A percentile compares a stretch with the other conserved stretches of the same genome.
These are phyloP conservation scores for Phytophthora pistaciae DNA, from an alignment of 352 stramenopile genomes.

Conservation along the genomic window DNA sequence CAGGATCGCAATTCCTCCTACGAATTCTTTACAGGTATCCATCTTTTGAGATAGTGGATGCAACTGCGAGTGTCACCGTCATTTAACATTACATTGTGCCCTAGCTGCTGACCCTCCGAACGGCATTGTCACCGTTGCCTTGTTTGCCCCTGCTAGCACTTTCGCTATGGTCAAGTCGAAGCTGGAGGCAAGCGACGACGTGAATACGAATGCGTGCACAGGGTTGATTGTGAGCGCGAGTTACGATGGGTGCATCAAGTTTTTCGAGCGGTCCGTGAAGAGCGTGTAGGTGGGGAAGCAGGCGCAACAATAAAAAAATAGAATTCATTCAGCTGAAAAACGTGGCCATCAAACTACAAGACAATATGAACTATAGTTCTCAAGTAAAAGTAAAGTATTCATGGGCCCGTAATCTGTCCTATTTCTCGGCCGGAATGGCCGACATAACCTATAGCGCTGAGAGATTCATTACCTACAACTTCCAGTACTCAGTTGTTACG, in stretches of 20 bases:
- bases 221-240: constrained; percentile 84
- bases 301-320: neutral
- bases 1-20: constrained; percentile 85
- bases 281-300: constrained; percentile 29
- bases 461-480: too few relatives aligned
- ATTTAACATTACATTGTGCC: neutral
- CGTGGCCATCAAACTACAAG: constrained; percentile 8
- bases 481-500: too few relatives aligned
- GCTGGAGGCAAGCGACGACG: constrained; percentile 65
- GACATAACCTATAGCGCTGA: too few relatives aligned
- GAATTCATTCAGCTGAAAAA: constrained; percentile 8
- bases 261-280: constrained; percentile 68
- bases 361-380: constrained; percentile 8
- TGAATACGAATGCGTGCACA: constrained; percentile 76
- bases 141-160: constrained; percentile 84
- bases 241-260: constrained; percentile 89
- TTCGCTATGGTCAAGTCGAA: constrained; percentile 86
- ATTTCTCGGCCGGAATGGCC: too few relatives aligned
- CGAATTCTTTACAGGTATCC: constrained; percentile 79
- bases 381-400: constrained; percentile 6
- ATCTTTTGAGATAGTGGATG: too few relatives aligned
- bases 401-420: neutral
- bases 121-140: constrained; percentile 81
- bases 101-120: constrained; percentile 71
- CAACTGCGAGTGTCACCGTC: neutral